Base-by-base conservation (phyloP, 805 yeast genomes). In the Candida easanensis region DNA sequence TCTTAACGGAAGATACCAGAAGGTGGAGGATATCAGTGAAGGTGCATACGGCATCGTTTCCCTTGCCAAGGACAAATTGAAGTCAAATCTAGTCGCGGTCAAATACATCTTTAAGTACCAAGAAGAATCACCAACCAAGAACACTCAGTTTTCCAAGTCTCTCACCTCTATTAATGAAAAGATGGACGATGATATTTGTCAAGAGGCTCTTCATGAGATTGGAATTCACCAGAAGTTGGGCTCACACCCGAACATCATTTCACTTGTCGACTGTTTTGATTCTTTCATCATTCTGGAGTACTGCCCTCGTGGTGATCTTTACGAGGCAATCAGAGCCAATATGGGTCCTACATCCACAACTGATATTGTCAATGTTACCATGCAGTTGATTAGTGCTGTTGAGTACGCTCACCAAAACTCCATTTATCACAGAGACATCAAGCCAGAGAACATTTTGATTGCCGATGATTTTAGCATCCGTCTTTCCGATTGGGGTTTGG, bases 31-130 rank as follows among this genome's bases (percentile, higher is more conserved):
- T 58, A 77, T 91, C 46, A 87, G 90, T 58, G 90, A 88, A 62
- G 98, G 98, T 23, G 88, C 97, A 0, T 91, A 88, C 63, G 98
- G 98, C 39, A 76, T 85, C 36, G 98, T 91, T 8, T 81, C 95
- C 2, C 72, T 91, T 20, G 97, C 96, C 9, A 81, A 80, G 55
- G 96, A 91, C 62, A 53, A 64, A 4, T 51, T 54, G 18, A 71
- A 73, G 20, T 64, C 69, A 30, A 67, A 70, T 42, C 65, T 85
- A 37, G 95, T 86, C 22, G 98, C 97, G 3, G 80, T 91, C 48
- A 90, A 91, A 65, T 87, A 86, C 60, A 83, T 89, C 42, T 82
- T 80, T 53, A 83, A 86, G 17, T 57, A 75, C 19, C 76, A 76
- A 37, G 71, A 67, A 39, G 62, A 60, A 17, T 56, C 61, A 8